A percentile compares a stretch with the other conserved stretches of the same genome.
Evolutionary conservation across 2,329 filamentous ascomycete genomes (phyloP).

Genomic region (Colletotrichum sublineola): DNA sequence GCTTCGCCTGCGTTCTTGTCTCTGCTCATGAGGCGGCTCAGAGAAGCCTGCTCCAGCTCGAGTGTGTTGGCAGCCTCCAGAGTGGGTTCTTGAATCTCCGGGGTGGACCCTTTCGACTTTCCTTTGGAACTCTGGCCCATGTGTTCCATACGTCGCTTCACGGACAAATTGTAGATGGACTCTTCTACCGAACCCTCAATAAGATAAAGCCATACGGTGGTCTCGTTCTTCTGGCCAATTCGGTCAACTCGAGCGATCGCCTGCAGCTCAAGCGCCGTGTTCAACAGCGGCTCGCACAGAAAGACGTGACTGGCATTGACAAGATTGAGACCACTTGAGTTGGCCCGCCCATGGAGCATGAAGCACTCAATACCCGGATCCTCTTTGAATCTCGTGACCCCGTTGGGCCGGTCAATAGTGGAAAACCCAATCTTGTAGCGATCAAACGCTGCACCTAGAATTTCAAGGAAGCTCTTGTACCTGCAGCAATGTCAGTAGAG

Average conservation of each 20-base stretch:
- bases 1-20: conserved; percentile 81
- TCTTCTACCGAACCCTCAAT: conserved; percentile 93
- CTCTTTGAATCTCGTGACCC: conserved; percentile 81
- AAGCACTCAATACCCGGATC: conserved; percentile 84
- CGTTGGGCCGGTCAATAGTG: conserved; percentile 76
- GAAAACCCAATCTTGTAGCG: conserved; percentile 80
- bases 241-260: conserved; percentile 95
- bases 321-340: conserved; percentile 90
- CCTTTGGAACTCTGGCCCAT: conserved; percentile 66
- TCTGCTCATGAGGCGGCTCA: conserved; percentile 79
- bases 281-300: conserved; percentile 92
- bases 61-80: conserved; percentile 88
- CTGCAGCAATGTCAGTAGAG: conserved; percentile 45
- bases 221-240: conserved; percentile 89
- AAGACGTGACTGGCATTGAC: conserved; percentile 96
- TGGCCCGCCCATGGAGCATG: conserved; percentile 87
- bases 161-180: conserved; percentile 89
- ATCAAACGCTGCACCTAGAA: conserved; percentile 78
- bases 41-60: conserved; percentile 80
- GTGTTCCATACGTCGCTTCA: conserved; percentile 82
- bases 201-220: conserved; percentile 95
- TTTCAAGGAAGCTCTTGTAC: conserved; percentile 82
- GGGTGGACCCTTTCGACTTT: conserved; percentile 57
- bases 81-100: conserved; percentile 68
- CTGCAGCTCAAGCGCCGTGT: conserved; percentile 93